Conservation (phyloP, 139 green algal genomes). For the Picochlorum sp. region DNA sequence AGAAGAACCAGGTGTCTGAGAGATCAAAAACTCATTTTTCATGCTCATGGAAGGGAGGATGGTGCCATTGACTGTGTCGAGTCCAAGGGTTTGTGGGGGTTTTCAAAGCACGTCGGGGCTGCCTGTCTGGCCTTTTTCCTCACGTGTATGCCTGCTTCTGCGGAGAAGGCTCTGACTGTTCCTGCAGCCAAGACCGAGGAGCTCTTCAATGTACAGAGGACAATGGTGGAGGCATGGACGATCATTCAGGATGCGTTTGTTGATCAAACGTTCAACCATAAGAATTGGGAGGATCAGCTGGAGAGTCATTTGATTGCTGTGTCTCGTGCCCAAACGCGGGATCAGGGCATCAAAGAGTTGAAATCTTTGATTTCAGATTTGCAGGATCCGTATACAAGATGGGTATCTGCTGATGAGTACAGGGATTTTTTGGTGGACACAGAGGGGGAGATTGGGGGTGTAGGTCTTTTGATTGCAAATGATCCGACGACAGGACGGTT, state of each 20-base stretch:
- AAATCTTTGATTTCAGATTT: slow-evolving; percentile 71
- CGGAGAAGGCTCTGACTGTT: slow-evolving; percentile 25
- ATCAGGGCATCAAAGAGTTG: slow-evolving; percentile 46
- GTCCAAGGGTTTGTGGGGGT: neutral
- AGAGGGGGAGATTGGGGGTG: slow-evolving; percentile 78
- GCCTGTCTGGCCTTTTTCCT: neutral
- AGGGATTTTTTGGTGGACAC: slow-evolving; percentile 62
- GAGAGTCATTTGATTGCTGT: neutral
- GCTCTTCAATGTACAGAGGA: slow-evolving; percentile 65
- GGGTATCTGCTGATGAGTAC: slow-evolving; percentile 77
- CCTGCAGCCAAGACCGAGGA: slow-evolving; percentile 51
- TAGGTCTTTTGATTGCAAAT: slow-evolving; percentile 83
- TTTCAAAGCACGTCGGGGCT: slow-evolving; percentile 1
- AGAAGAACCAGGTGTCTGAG: too few species aligned
- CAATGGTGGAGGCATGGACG: slow-evolving; percentile 73
- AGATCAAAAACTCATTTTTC: too few species aligned
- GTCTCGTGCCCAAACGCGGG: neutral
- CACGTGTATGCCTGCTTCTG: neutral
- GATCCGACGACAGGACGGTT: slow-evolving; percentile 45
- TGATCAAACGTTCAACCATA: slow-evolving; percentile 54
- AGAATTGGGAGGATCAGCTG: slow-evolving; percentile 33
- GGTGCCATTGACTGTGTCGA: neutral
- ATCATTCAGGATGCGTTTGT: slow-evolving; percentile 69
- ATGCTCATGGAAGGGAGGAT: too few species aligned
- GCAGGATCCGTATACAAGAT: slow-evolving; percentile 86